Evolutionary conservation across 306 rosid genomes (phyloP).

Genomic region (Echinosophora koreensis): DNA sequence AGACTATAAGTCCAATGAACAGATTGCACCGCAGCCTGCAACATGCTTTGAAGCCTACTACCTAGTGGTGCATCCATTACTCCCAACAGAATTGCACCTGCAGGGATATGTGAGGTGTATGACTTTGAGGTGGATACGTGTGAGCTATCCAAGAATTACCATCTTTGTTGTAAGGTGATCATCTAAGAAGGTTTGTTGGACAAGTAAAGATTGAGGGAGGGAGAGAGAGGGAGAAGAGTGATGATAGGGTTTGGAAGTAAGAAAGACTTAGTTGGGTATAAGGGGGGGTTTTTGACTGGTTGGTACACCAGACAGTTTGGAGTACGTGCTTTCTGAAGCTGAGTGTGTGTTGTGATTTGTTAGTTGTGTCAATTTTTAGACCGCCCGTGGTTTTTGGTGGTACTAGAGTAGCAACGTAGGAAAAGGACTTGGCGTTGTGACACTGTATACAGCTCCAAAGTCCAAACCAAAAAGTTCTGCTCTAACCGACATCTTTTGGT

Average conservation of each 20-base stretch:
- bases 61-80: conserved; percentile 65
- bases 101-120: too few relatives aligned
- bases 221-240: conserved; percentile 12
- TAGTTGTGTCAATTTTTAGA: conserved; percentile 43
- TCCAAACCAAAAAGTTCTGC: too few relatives aligned
- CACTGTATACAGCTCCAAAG: background rate
- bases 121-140: conserved; percentile 83
- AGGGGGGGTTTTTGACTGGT: conserved; percentile 63
- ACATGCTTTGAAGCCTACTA: conserved; percentile 67
- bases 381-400: conserved; percentile 17
- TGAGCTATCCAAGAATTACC: conserved; percentile 51
- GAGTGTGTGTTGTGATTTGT: conserved; percentile 29
- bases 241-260: background rate
- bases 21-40: conserved; percentile 94
- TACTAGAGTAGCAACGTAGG: background rate
- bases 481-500: too few relatives aligned
- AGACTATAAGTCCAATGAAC: conserved; percentile 98
- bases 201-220: background rate
- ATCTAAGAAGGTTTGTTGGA: conserved; percentile 61
- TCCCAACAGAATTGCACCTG: background rate
- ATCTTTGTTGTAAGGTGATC: conserved; percentile 40
- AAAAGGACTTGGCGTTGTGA: background rate
- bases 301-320: conserved; percentile 76
- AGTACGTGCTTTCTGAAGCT: background rate
- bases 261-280: background rate